These are phyloP conservation scores for Talaromyces trachyspermus DNA, from an alignment of 495 filamentous ascomycete species.

Conservation along the genomic window DNA sequence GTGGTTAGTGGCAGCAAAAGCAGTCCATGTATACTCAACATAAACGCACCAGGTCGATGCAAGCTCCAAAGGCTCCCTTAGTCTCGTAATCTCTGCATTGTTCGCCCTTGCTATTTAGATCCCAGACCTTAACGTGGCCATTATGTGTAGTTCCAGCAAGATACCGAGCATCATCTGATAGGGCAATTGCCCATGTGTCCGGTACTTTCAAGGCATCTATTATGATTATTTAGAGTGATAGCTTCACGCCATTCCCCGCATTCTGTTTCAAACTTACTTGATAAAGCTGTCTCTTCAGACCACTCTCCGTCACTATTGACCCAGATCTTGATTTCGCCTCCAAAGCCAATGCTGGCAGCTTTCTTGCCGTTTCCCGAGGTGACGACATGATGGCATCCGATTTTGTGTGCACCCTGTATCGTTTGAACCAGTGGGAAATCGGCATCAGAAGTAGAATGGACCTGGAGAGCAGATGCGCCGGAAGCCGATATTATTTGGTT, in stretches of 20 bases:
- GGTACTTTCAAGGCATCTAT: constrained; percentile 32
- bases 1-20: neutral
- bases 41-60: constrained; percentile 64
- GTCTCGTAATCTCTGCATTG: constrained; percentile 81
- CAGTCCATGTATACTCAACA: constrained; percentile 7
- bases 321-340: constrained; percentile 81
- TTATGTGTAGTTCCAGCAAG: constrained; percentile 76
- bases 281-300: constrained; percentile 43
- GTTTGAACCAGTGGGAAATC: constrained; percentile 72
- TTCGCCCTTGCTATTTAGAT: constrained; percentile 44
- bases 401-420: constrained; percentile 64
- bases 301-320: constrained; percentile 43
- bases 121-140: constrained; percentile 85
- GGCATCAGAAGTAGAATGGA: constrained; percentile 63
- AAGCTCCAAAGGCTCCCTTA: constrained; percentile 81
- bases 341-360: constrained; percentile 80
- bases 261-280: constrained; percentile 26
- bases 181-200: constrained; percentile 77
- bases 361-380: constrained; percentile 59
- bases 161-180: constrained; percentile 74
- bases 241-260: neutral
- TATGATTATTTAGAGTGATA: neutral
- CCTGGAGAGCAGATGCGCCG: constrained; percentile 68
- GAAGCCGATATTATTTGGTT: constrained; percentile 72
- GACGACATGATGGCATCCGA: constrained; percentile 83